Base-by-base conservation (phyloP, 495 filamentous ascomycete genomes). In the Lepraria neglecta region DNA sequence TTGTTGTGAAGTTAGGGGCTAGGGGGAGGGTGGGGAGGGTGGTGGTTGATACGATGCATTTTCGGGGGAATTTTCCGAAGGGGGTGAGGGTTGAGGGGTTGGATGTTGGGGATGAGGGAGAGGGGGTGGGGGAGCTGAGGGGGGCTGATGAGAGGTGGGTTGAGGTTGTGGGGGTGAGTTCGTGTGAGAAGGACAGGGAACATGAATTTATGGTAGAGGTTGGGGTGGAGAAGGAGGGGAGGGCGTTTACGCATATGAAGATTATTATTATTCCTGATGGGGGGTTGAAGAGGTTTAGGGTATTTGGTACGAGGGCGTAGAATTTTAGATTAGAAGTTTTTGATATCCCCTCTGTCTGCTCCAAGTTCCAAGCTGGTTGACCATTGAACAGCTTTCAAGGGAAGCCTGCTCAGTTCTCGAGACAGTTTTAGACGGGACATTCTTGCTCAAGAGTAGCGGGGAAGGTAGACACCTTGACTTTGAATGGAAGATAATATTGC, bases 261-360 rank as follows among this genome's bases (percentile, higher is more conserved):
- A 76, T 97, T 73, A 88, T 87, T 27, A 94, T 97, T 58, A 86
- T 96, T 63, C 92, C 92, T 6, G 92, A 97, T 71, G 91, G 92
- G 45, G 92, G 92, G 1, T 88, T 95, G 33, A 95, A 95, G 81
- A 77, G 92, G 51, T 80, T 96, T 61, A 82, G 91, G 56, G 85
- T 95, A 14, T 86, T 89, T 72, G 90, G 88, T 5, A 85, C 82
- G 69, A 81, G 87, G 66, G 75, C 56, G 27, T 58, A 48, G 38
- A 42, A n/a, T 35, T 15, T 21, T 21, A 30, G 40, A 9, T 9
- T 15, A 43, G 4, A 14, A 7, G 2, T 38, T 2, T 2, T 6
- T 24, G 24, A 10, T 38, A 10, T 7, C 35, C 35, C 7, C 35
- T 38, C 12, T 38, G 9, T 38, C 35, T 7, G 33, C 33, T 38